Conservation (phyloP, 805 yeast genomes). For the Saccharomyces jurei region DNA sequence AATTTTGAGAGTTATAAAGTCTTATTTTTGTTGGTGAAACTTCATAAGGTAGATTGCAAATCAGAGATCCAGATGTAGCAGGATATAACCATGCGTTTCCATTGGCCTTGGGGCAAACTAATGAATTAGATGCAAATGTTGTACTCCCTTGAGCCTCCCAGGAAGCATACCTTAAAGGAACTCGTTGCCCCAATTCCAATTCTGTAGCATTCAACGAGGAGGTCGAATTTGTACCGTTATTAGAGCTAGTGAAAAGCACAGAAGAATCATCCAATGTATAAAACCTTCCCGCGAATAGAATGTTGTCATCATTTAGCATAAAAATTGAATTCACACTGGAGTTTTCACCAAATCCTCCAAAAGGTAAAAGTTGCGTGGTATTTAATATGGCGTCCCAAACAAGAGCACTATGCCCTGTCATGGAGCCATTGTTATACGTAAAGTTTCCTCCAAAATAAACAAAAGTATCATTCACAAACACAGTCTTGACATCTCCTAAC, state of each 20-base stretch:
- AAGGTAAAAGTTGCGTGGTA: constrained; percentile 45
- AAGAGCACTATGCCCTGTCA: constrained; percentile 39
- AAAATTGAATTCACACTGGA: constrained; percentile 57
- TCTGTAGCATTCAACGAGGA: constrained; percentile 8
- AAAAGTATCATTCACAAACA: constrained; percentile 42
- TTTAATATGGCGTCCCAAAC: constrained; percentile 47
- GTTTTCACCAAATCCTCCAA: constrained; percentile 64
- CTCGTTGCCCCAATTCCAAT: constrained; percentile 49
- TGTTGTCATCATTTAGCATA: constrained; percentile 38
- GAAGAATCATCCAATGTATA: constrained; percentile 47
- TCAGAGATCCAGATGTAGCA: constrained; percentile 55
- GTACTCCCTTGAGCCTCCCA: constrained; percentile 38
- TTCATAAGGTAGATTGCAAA: constrained; percentile 47
- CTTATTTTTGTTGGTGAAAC: constrained; percentile 65
- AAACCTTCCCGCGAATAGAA: constrained; percentile 79
- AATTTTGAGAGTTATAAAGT: constrained; percentile 50
- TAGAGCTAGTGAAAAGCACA: constrained; percentile 21
- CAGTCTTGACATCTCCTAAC: constrained; percentile 33
- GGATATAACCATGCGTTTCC: constrained; percentile 45
- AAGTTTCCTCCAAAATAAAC: constrained; percentile 81
- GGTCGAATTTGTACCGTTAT: constrained; percentile 22
- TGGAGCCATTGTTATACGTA: constrained; percentile 39
- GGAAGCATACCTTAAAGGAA: constrained; percentile 50
- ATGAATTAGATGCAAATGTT: constrained; percentile 28
- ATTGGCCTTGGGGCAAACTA: constrained; percentile 51